A percentile compares a stretch with the other conserved stretches of the same genome.
These are phyloP conservation scores for Brettanomyces anomalus DNA, from an alignment of 805 yeast genomes.

Conservation along the genomic window DNA sequence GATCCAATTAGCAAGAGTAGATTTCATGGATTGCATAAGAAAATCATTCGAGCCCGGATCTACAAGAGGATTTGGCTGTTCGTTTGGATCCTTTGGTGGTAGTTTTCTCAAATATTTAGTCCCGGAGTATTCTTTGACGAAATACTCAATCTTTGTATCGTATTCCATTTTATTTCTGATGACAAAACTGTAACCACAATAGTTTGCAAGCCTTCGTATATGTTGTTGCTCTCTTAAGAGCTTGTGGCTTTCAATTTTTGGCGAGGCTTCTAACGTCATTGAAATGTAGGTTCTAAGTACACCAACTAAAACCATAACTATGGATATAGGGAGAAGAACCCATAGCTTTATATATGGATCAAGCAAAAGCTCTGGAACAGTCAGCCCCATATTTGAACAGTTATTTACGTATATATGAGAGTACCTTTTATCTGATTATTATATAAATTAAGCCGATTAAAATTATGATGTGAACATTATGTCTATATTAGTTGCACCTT, in stretches of 20 bases:
- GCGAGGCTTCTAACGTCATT: conserved; percentile 46
- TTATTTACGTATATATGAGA: background rate
- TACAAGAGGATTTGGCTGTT: conserved; percentile 32
- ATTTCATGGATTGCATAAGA: conserved; percentile 68
- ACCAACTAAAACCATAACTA: conserved; percentile 86
- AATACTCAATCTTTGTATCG: conserved; percentile 33
- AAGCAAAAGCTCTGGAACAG: conserved; percentile 44
- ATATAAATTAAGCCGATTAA: background rate
- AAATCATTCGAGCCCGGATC: conserved; percentile 69
- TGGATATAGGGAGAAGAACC: conserved; percentile 85
- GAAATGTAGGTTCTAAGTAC: conserved; percentile 64
- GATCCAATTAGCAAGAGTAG: conserved; percentile 71
- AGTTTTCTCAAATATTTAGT: conserved; percentile 48
- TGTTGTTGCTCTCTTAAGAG: conserved; percentile 57
- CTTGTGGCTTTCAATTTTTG: conserved; percentile 43
- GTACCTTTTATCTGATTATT: background rate
- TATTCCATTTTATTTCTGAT: conserved; percentile 42
- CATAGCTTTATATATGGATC: conserved; percentile 82
- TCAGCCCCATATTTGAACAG: background rate
- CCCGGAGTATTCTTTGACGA: conserved; percentile 9
- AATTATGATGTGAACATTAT: no score
- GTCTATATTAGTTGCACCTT: no score
- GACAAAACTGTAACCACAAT: conserved; percentile 19
- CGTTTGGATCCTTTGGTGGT: conserved; percentile 26
- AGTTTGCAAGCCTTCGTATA: conserved; percentile 46